Conservation (phyloP, 2,329 filamentous ascomycete genomes). For the Trematosphaeria pertusa region DNA sequence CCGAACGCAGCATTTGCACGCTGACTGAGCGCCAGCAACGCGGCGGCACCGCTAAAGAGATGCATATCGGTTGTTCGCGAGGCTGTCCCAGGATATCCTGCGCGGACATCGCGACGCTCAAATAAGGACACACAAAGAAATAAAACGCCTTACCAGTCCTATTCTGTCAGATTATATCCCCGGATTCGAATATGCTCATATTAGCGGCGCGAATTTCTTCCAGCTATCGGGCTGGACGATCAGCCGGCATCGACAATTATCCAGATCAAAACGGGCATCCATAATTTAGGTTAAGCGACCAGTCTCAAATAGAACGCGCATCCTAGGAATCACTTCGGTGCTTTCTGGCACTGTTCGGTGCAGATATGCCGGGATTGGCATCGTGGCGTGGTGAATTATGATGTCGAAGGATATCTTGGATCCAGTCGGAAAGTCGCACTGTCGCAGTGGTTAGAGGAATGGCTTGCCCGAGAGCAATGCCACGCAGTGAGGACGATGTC, state of each 20-base stretch:
- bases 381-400: too few species aligned
- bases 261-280: neutral
- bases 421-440: too few species aligned
- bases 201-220: slow-evolving; percentile 1
- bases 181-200: neutral
- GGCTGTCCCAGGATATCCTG: neutral
- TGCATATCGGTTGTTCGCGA: slow-evolving; percentile 5
- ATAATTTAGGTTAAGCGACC: slow-evolving; percentile 1
- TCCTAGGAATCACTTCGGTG: too few species aligned
- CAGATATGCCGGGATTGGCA: too few species aligned
- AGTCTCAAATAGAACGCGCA: neutral
- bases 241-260: neutral
- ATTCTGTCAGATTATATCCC: neutral
- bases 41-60: neutral
- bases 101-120: neutral
- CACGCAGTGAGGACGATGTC: too few species aligned
- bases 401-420: too few species aligned
- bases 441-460: too few species aligned
- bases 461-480: too few species aligned
- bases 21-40: slow-evolving; percentile 13
- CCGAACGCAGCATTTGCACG: slow-evolving; percentile 24
- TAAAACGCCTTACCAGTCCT: neutral
- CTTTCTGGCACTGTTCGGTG: too few species aligned
- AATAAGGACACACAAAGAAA: neutral
- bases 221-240: neutral